Evolutionary conservation across 139 green algal genomes (phyloP).

Genomic region (Chlamydomonas schloesseri): DNA sequence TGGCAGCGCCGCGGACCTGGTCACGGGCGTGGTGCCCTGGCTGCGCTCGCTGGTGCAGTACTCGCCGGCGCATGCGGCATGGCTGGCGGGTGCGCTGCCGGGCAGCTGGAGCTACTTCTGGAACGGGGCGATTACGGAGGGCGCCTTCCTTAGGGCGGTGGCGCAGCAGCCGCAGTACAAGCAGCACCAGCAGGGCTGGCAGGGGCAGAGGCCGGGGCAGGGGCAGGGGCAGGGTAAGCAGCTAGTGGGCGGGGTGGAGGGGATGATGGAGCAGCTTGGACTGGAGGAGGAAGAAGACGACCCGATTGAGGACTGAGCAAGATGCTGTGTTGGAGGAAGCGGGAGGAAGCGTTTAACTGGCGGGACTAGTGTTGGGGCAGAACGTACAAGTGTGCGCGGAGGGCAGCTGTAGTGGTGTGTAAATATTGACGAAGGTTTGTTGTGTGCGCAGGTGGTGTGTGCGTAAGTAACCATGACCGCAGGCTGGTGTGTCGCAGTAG

Average conservation of each 20-base stretch:
- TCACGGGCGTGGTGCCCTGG: constrained; percentile 11
- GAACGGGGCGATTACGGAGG: constrained; percentile 26
- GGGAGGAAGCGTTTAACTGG: too few species aligned
- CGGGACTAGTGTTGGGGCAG: too few species aligned
- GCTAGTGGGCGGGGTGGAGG: background rate
- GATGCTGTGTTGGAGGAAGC: too few species aligned
- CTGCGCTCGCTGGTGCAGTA: constrained; percentile 3
- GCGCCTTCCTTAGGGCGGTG: constrained; percentile 17
- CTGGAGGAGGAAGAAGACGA: constrained; percentile 30
- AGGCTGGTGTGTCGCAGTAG: too few species aligned
- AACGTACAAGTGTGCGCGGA: too few species aligned
- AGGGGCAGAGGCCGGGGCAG: too few species aligned
- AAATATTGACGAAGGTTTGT: too few species aligned
- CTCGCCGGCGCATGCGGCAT: background rate
- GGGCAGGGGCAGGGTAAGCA: background rate
- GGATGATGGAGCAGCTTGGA: constrained; percentile 9
- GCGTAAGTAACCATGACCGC: too few species aligned
- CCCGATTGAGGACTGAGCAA: constrained; percentile 14
- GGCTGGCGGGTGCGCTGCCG: constrained; percentile 21
- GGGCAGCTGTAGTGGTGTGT: too few species aligned
- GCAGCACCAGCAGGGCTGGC: background rate
- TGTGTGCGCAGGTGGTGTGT: too few species aligned
- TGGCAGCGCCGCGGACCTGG: background rate
- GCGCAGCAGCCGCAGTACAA: background rate
- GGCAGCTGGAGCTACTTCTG: constrained; percentile 31